These are phyloP conservation scores for Ligustrum vulgare DNA, from an alignment of 257 asterid species.

Conservation along the genomic window DNA sequence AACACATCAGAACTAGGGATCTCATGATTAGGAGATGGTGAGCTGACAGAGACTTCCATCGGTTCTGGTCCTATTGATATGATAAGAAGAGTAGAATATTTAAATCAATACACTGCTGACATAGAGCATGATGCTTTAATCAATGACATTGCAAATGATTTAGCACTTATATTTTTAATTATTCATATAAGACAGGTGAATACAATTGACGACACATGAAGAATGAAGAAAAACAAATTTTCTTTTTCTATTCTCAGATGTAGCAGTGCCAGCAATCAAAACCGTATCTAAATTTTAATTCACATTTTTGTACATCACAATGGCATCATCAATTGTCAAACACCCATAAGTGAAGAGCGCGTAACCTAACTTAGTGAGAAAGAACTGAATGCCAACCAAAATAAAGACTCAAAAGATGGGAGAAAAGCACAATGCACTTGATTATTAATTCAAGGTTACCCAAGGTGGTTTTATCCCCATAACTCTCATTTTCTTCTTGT, in stretches of 20 bases:
- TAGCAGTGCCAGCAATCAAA: neutral
- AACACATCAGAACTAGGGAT: slow-evolving; percentile 28
- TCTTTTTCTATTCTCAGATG: neutral
- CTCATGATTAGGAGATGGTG: slow-evolving; percentile 11
- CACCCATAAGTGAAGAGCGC: neutral
- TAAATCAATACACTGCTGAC: neutral
- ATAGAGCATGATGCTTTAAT: neutral
- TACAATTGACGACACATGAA: neutral
- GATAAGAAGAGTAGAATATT: neutral
- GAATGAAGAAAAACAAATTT: neutral
- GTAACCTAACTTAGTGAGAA: neutral
- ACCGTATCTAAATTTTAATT: neutral
- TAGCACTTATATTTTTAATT: neutral
- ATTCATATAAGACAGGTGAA: neutral
- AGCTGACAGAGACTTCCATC: slow-evolving; percentile 21
- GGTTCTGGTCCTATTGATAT: slow-evolving; percentile 21
- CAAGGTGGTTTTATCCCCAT: slow-evolving; percentile 19
- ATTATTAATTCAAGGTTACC: neutral
- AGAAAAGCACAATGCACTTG: neutral
- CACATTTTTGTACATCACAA: slow-evolving; percentile 6
- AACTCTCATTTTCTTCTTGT: slow-evolving; percentile 24
- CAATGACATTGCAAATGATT: neutral
- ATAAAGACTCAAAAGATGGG: neutral
- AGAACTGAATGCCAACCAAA: slow-evolving; percentile 2
- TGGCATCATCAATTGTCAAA: neutral